phyloP scores from a whole-genome alignment of 2,329 filamentous ascomycete genomes.

The Plectosphaerella cucumerina region DNA sequence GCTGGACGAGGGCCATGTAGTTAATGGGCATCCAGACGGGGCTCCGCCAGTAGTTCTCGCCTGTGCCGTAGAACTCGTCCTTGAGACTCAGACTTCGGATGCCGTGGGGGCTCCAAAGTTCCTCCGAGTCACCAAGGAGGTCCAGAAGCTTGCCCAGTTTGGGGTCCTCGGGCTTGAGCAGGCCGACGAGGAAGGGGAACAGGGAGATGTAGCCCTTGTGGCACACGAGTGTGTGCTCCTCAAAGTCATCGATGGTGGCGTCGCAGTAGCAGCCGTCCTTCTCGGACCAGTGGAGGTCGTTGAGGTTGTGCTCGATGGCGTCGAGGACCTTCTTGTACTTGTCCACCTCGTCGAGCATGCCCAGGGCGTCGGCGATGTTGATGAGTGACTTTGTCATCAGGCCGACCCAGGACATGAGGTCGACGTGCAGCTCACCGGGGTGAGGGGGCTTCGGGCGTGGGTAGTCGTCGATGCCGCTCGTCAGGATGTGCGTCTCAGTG shows the following conservation, averaged over 20 bases:
- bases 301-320: constrained; percentile 79
- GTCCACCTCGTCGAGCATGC: constrained; percentile 68
- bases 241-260: constrained; percentile 90
- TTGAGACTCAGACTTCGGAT: constrained; percentile 83
- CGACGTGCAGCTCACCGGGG: constrained; percentile 91
- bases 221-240: constrained; percentile 85
- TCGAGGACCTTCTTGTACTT: constrained; percentile 68
- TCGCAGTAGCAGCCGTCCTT: constrained; percentile 84
- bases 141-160: constrained; percentile 72
- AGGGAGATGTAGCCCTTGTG: constrained; percentile 96
- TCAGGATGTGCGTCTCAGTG: constrained; percentile 80
- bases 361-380: constrained; percentile 74
- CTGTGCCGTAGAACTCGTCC: constrained; percentile 80
- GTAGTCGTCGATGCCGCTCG: constrained; percentile 94
- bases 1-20: constrained; percentile 76
- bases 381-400: constrained; percentile 86
- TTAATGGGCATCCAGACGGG: constrained; percentile 97
- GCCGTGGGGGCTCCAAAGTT: constrained; percentile 89
- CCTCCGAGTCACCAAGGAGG: constrained; percentile 72
- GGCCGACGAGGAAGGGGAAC: constrained; percentile 84
- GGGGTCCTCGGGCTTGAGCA: constrained; percentile 69
- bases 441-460: constrained; percentile 90
- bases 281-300: constrained; percentile 90
- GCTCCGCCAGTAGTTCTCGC: constrained; percentile 95
- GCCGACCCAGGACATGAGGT: constrained; percentile 96